Evolutionary conservation across 2,329 filamentous ascomycete species (phyloP), one percentile per base, ranked within the genome.

Genomic region (Chrysosporium keratinophilum): DNA sequence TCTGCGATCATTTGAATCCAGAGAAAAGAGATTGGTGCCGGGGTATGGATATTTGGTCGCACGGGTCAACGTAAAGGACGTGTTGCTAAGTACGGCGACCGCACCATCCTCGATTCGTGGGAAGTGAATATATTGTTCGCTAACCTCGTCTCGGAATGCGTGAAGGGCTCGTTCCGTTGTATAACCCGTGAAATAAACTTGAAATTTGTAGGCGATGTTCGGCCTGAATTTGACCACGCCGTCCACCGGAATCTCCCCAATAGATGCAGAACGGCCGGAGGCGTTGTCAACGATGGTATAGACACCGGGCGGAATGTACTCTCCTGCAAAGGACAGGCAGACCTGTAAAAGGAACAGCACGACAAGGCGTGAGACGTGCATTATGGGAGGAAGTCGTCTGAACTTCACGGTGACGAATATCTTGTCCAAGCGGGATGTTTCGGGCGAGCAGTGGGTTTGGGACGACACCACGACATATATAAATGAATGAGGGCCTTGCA

Each of bases 321-420:
- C 9, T 35, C 14, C 45, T 34, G 43, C 43, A 23, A 11, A 48
- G 10, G 23, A 48, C 45, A 34, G 45, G 19, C 23, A 34, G n/a
- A 48, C 14, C 45, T 48, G 45, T 48, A 48, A 15, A 34, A 48
- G 28, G n/a, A 48, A 48, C 12, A 48, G 45, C n/a, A 35, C 10
- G n/a, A 48, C 19, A 34, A 48, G 23, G 28, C 23, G 45, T 48
- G n/a, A 48, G 45, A 48, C 2, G 20, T 48, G 45, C 45, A 48
- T 48, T 33, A 34, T 35, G 11, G 19, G 15, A 28, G 23, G 23
- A 28, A 28, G 23, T 28, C 23, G 23, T 28, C 23, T 28, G 23
- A 28, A 28, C 23, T 28, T 28, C 3, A 28, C 23, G 23, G 23
- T 28, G 23, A 28, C 23, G 23, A 28, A 28, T 14, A 48, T 48